Evolutionary conservation across 106 monocot species (phyloP), one percentile per base, ranked within the genome.

Genomic region (Dioscorea alata): DNA sequence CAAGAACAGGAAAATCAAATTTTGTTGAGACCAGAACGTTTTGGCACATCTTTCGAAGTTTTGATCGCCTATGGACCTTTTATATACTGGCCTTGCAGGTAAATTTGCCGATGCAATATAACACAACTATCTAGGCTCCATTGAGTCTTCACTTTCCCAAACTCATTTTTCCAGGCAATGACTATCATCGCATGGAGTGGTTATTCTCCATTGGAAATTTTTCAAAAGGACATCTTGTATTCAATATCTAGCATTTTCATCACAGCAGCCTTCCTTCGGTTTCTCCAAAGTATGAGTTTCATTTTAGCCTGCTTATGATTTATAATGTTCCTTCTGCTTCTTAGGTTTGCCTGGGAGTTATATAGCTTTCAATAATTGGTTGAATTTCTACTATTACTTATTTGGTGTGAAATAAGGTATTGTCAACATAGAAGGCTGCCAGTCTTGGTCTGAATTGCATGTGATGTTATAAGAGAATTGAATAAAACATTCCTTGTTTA

Each of bases 61-160:
- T 99, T 85, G 99, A 99, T 78, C 93, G 99, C 16, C 54, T 99
- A 71, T 99, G 99, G 99, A 99, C 93, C 7, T 99, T 99, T 59
- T 90, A 93, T 77, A 59, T 76, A 19, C 49, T 99, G 34, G 90
- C 85, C 57, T 69, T 99, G 8, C 99, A 99, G 93, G 99, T 99
- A 73, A 42, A 42, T 3, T 10, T 42, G 42, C 34, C 2, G 42
- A 42, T 42, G 42, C 42, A 42, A 42, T 42, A 42, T 10, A 42
- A 42, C 42, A 42, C 10, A 42, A 42, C 5, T 10, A 42, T 42
- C 42, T 6, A 8, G 42, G 5, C 42, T 42, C 42, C 42, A 8
- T 6, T 42, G 10, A 10, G 42, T 42, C 6, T 6, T 42, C 4
- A 42, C 42, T 42, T 6, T 42, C 9, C 42, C 42, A 42, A 42